Conservation (phyloP, 2,329 filamentous ascomycete genomes). For the Neonectria sp. region DNA sequence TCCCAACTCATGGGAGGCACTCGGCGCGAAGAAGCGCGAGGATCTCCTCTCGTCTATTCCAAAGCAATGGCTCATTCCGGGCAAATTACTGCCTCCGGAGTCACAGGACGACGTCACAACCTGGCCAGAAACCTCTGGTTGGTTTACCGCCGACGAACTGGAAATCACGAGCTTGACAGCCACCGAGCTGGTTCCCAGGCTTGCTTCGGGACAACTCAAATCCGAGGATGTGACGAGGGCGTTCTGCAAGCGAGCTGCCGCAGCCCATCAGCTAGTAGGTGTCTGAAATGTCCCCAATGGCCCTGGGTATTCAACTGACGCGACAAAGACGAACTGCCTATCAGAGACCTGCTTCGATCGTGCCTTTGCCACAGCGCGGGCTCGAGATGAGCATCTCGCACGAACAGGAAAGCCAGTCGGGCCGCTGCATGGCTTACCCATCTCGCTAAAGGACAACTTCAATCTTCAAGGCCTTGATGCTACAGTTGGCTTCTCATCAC, state of each 20-base stretch:
- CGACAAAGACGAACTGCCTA: constrained; percentile 61
- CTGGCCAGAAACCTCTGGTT: constrained; percentile 71
- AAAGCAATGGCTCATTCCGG: constrained; percentile 69
- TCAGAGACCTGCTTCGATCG: constrained; percentile 69
- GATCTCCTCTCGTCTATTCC: constrained; percentile 64
- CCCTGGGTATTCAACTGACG: background rate
- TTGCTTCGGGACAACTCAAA: constrained; percentile 55
- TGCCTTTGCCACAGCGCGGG: constrained; percentile 63
- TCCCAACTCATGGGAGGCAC: constrained; percentile 35
- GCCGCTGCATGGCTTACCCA: constrained; percentile 75
- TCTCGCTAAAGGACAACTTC: constrained; percentile 81
- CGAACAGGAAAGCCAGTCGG: constrained; percentile 65
- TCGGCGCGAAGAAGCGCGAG: constrained; percentile 36
- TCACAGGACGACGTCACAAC: constrained; percentile 65
- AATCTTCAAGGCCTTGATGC: constrained; percentile 72
- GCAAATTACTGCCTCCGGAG: constrained; percentile 66
- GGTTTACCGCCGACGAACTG: constrained; percentile 68
- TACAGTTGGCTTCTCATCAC: constrained; percentile 74
- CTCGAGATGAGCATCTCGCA: constrained; percentile 66
- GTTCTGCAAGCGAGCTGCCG: constrained; percentile 68
- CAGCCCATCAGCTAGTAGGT: constrained; percentile 66
- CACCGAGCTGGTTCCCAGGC: constrained; percentile 51
- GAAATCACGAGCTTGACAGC: constrained; percentile 63
- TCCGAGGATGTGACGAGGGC: constrained; percentile 61
- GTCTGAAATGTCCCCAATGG: too few species aligned